Conservation (phyloP, 768 basidiomycete genomes). For the Lentinula boryana region DNA sequence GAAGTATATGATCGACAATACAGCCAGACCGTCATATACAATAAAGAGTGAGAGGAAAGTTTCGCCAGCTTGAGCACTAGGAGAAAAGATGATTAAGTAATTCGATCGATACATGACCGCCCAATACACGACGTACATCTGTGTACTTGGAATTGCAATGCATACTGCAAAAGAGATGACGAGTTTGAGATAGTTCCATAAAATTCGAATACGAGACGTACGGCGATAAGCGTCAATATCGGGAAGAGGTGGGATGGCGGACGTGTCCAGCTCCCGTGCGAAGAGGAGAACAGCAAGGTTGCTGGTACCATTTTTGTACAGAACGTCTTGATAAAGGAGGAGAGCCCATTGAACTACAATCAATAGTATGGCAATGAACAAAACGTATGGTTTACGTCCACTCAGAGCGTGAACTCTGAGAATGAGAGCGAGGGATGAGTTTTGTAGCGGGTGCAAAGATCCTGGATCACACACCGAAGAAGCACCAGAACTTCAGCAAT, state of each 20-base stretch:
- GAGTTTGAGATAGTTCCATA: not conserved
- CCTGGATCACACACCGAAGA: not conserved
- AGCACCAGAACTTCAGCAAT: conserved; percentile 8
- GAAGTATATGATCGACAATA: conserved; percentile 8
- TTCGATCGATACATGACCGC: too few relatives aligned
- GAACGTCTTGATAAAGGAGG: conserved; percentile 2
- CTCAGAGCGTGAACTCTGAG: conserved; percentile 6
- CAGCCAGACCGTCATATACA: conserved; percentile 15
- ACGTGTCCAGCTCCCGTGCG: not conserved
- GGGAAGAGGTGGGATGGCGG: conserved; percentile 1
- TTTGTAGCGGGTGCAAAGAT: not conserved
- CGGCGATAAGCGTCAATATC: conserved; percentile 6
- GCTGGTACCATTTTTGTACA: conserved; percentile 3
- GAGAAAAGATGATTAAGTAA: not conserved
- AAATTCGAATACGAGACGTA: not conserved
- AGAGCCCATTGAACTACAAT: conserved; percentile 6
- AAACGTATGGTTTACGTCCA: conserved; percentile 1
- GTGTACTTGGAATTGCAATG: conserved; percentile 3
- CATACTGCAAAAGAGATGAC: conserved; percentile 1
- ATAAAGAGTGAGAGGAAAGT: conserved; percentile 13
- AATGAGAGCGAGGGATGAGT: not conserved
- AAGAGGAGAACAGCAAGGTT: conserved; percentile 2
- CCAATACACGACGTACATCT: not conserved
- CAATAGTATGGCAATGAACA: not conserved
- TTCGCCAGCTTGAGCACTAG: conserved; percentile 5